Conservation (phyloP, 345 rosid genomes). For the Brassica incana region DNA sequence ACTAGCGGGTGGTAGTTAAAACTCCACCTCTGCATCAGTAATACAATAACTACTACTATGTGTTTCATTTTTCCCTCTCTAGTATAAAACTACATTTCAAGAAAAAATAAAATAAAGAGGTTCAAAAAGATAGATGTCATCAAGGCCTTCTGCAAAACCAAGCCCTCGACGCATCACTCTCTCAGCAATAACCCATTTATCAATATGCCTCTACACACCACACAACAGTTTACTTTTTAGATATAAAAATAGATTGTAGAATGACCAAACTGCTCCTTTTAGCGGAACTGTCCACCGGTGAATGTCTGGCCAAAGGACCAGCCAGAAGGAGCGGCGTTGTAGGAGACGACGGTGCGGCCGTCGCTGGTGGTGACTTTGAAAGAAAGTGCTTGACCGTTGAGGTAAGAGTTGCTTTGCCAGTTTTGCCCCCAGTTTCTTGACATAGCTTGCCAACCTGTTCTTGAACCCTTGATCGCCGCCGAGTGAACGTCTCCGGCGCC, state of each 20-base stretch:
- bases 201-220: constrained; percentile 28
- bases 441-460: constrained; percentile 57
- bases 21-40: constrained; percentile 35
- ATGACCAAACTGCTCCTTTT: neutral
- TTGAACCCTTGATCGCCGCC: constrained; percentile 54
- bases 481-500: constrained; percentile 57
- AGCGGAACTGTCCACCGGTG: constrained; percentile 44
- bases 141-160: constrained; percentile 37
- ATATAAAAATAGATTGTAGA: neutral
- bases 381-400: constrained; percentile 54
- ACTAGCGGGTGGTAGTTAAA: constrained; percentile 36
- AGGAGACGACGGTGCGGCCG: constrained; percentile 45
- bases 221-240: constrained; percentile 10
- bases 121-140: constrained; percentile 26
- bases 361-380: constrained; percentile 56
- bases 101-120: constrained; percentile 22
- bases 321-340: constrained; percentile 44
- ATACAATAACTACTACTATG: constrained; percentile 7
- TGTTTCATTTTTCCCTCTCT: neutral
- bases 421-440: constrained; percentile 68
- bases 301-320: constrained; percentile 65
- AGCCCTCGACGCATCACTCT: constrained; percentile 28
- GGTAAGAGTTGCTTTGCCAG: constrained; percentile 58
- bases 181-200: constrained; percentile 18
- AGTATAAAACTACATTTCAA: constrained; percentile 7